Conservation (phyloP, 768 basidiomycete genomes). For the Lactarius psammicola region DNA sequence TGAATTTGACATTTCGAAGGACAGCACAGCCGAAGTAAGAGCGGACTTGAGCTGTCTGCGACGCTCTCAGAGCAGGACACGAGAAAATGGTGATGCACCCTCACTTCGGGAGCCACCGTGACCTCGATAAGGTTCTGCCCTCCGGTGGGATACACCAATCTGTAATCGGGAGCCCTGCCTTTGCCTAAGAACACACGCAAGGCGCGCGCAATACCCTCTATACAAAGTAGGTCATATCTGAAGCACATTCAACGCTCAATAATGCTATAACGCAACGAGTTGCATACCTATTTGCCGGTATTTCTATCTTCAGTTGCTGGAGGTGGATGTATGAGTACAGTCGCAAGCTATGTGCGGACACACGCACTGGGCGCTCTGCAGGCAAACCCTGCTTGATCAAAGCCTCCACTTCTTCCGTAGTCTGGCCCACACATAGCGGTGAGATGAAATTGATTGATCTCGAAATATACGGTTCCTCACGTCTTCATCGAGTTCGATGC, state of each 20-base stretch:
- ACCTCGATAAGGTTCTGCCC: conserved; percentile 69
- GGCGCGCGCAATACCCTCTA: conserved; percentile 91
- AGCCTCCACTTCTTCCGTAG: conserved; percentile 82
- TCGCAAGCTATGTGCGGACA: neutral
- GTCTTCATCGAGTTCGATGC: conserved; percentile 96
- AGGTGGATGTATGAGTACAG: conserved; percentile 24
- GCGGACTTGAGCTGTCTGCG: conserved; percentile 75
- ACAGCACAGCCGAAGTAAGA: conserved; percentile 91
- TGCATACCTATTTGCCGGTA: conserved; percentile 89
- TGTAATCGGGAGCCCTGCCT: conserved; percentile 66
- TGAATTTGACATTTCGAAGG: conserved; percentile 87
- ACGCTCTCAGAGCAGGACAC: neutral
- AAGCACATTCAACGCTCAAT: conserved; percentile 2
- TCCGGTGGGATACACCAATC: conserved; percentile 65
- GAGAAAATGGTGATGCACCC: conserved; percentile 30
- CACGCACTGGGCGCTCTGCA: conserved; percentile 73
- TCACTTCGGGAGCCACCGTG: conserved; percentile 69
- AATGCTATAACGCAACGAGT: neutral
- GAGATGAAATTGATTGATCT: conserved; percentile 1
- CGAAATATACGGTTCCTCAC: conserved; percentile 46
- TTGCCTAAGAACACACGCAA: conserved; percentile 80
- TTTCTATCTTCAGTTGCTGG: conserved; percentile 97
- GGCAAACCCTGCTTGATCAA: conserved; percentile 81
- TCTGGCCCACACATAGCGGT: conserved; percentile 46
- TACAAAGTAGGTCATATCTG: conserved; percentile 96